These are phyloP conservation scores for Dendrobium nobile DNA, from an alignment of 106 monocot species.

Conservation along the genomic window DNA sequence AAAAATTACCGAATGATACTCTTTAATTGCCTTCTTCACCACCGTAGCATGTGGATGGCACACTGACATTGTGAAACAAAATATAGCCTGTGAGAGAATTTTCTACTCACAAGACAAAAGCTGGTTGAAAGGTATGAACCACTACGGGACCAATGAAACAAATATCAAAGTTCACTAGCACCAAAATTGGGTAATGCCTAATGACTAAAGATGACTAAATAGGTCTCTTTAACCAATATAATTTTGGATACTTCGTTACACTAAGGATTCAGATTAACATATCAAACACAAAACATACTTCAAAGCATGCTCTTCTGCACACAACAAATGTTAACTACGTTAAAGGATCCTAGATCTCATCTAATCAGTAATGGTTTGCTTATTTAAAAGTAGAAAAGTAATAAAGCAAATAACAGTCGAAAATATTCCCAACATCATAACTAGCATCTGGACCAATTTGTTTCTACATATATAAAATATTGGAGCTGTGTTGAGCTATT, in stretches of 20 bases:
- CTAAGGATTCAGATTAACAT: background rate
- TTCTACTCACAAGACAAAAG: background rate
- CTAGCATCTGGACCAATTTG: too few relatives aligned
- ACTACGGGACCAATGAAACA: background rate
- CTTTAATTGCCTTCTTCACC: slow-evolving; percentile 66
- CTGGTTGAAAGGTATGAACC: background rate
- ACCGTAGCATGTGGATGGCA: slow-evolving; percentile 38
- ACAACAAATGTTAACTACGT: background rate
- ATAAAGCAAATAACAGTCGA: too few relatives aligned
- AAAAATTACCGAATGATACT: slow-evolving; percentile 55
- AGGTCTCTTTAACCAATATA: background rate
- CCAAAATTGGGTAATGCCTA: background rate
- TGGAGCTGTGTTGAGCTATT: too few relatives aligned
- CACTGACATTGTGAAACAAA: slow-evolving; percentile 31
- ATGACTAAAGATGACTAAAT: background rate
- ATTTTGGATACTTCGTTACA: background rate
- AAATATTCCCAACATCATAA: too few relatives aligned
- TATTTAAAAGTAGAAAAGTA: too few relatives aligned
- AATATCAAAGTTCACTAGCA: background rate
- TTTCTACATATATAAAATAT: too few relatives aligned
- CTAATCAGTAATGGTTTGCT: too few relatives aligned
- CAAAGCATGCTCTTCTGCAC: background rate
- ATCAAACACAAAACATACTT: background rate
- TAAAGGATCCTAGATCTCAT: too few relatives aligned
- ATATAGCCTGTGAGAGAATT: background rate